Conservation (phyloP, 2,329 filamentous ascomycete genomes). For the Penicillium sumatraense region DNA sequence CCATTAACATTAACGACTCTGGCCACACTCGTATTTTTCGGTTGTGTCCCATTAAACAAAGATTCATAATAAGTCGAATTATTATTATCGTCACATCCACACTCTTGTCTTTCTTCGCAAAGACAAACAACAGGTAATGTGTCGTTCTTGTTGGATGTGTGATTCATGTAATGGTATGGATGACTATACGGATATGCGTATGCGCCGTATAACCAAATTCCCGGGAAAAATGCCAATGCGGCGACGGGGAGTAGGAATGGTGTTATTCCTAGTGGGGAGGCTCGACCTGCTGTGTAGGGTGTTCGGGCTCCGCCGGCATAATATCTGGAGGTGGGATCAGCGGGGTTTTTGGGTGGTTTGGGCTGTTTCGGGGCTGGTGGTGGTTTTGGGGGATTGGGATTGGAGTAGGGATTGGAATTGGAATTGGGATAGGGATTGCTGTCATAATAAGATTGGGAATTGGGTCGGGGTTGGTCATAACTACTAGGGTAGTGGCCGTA, state of each 20-base stretch:
- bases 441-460: no score
- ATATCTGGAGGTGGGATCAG: conserved; percentile 46
- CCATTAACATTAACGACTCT: conserved; percentile 47
- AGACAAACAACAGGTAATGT: conserved; percentile 60
- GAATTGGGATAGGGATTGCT: no score
- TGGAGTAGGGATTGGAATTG: neutral
- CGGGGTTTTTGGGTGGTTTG: no score
- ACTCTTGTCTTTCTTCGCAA: conserved; percentile 58
- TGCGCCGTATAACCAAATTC: conserved; percentile 59
- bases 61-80: conserved; percentile 49
- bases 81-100: conserved; percentile 61
- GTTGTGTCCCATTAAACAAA: conserved; percentile 47
- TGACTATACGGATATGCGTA: conserved; percentile 60
- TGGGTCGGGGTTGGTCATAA: no score
- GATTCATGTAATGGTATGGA: conserved; percentile 53
- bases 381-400: conserved; percentile 16
- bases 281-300: conserved; percentile 12
- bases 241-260: conserved; percentile 55
- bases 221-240: conserved; percentile 55
- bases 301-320: conserved; percentile 57
- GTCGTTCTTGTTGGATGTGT: conserved; percentile 52
- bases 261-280: conserved; percentile 54
- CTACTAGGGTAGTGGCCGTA: no score
- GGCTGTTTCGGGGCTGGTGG: no score
- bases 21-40: conserved; percentile 44